Base-by-base conservation (phyloP, 495 filamentous ascomycete species). In the Lophium mytilinum region DNA sequence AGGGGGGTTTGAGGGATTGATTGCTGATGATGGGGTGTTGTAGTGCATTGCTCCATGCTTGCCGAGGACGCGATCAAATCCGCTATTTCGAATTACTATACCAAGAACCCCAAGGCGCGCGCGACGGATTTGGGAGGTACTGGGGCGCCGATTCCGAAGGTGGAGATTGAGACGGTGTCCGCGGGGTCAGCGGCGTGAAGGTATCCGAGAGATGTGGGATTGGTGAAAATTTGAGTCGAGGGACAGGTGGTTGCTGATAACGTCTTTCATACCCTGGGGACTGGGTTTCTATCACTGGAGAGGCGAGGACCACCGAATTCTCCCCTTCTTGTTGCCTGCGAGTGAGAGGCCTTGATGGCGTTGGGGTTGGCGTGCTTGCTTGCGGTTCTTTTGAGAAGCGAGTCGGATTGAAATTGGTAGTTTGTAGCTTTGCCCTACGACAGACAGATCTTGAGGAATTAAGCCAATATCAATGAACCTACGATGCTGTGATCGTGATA, bases 61-160 rank as follows among this genome's bases (percentile, higher is more conserved):
- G 94, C 94, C 24, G 94, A 99, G 75, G 92, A 99, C 70, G 94
- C 94, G 57, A 96, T 99, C 81, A 96, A 96, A 75, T 92, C 89
- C n/a, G 94, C 94, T 56, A 96, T 97, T 71, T 86, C 83, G 52
- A 92, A 98, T 72, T 97, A 96, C 78, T 90, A 95, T 78, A 89
- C 83, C 69, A 97, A 97, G 82, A 92, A 89, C 79, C 87, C 89
- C 55, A 80, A 85, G 37, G 82, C 82, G n/a, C 77, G 78, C 57
- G 55, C 74, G 12, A 91, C 90, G 7, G 79, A 89, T 66, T 80
- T 95, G 0, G 82, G 83, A 39, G 89, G 88, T 54, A 89, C 86
- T 8, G 76, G 72, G 35, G 78, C 80, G 4, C 69, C 79, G 47
- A 67, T 76, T 52, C 72, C 73, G 3, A 73, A 74, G 66, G 66